Base-by-base conservation (phyloP, 331 rosid species). In the Arachis monticola region DNA sequence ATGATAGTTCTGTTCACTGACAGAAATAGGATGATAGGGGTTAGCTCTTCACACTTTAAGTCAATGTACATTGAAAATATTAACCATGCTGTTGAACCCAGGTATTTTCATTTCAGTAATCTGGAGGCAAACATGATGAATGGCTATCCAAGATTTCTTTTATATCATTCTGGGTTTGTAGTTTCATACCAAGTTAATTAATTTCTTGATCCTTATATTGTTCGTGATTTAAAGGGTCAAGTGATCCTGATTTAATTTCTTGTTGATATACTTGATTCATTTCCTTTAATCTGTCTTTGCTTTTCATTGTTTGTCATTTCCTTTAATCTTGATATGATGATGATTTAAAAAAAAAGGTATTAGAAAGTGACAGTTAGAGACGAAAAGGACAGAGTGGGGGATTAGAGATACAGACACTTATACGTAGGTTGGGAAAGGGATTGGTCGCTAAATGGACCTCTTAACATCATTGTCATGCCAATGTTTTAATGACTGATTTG, bases 111-210 rank as follows among this genome's bases (percentile, higher is more conserved):
- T 57, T 75, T 58, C 51, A 11, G 44, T 42, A 32, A 1, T 75
- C 27, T 64, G 14, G 56, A 51, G 55, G 63, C 62, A 67, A 47
- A 66, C n/a, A 46, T 59, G 72, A 13, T 67, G 4, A 57, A 58
- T 11, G 10, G 31, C 56, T 47, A 10, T 5, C 44, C 12, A 14
- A 8, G 69, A 64, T 58, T 50, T 41, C 8, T 48, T 40, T 32
- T 12, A 14, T 27, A 4, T 46, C 31, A 53, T 63, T 46, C 27
- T 44, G n/a, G 60, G 22, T 77, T 61, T 6, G 14, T 4, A 2
- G 38, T 56, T 42, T 56, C 46, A 8, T 10, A 31, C 10, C 8
- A 12, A 46, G 6, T 60, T 42, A 17, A 17, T 17, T 17, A 31
- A 44, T 30, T 74, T 14, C 27, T n/a, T 53, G 57, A 7, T 48